Conservation (phyloP, 2,329 filamentous ascomycete genomes). For the Talaromyces sp. region DNA sequence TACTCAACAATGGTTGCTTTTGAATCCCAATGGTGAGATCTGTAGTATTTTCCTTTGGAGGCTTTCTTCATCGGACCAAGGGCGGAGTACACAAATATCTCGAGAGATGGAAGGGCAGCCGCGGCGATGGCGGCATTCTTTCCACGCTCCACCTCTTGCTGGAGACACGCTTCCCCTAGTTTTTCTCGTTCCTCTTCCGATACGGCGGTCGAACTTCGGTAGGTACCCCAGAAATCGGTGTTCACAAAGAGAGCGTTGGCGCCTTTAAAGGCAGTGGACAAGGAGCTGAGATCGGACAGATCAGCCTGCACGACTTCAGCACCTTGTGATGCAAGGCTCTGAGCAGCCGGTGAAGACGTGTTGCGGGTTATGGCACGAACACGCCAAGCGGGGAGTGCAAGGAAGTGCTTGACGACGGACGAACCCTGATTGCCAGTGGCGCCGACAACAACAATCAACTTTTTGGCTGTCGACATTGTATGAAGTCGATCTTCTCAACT, state of each 20-base stretch:
- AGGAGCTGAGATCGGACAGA: constrained; percentile 27
- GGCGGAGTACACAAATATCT: background rate
- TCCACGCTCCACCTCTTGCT: constrained; percentile 37
- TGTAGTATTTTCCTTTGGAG: constrained; percentile 44
- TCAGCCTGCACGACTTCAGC: constrained; percentile 31
- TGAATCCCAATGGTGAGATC: constrained; percentile 49
- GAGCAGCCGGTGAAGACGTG: constrained; percentile 24
- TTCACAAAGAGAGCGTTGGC: constrained; percentile 54
- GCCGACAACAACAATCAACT: constrained; percentile 36
- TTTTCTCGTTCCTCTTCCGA: background rate
- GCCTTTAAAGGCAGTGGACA: constrained; percentile 34
- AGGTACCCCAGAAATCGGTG: constrained; percentile 49
- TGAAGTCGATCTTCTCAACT: background rate
- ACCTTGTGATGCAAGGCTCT: constrained; percentile 24
- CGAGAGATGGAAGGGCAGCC: constrained; percentile 23
- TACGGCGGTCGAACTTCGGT: background rate
- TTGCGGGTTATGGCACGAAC: constrained; percentile 35
- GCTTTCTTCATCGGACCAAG: constrained; percentile 32
- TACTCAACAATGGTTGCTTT: constrained; percentile 46
- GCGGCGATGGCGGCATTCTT: constrained; percentile 57
- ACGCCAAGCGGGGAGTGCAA: constrained; percentile 23
- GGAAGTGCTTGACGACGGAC: constrained; percentile 25
- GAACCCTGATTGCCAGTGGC: constrained; percentile 35
- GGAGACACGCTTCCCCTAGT: background rate
- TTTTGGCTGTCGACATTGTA: constrained; percentile 16